Conservation (phyloP, 768 basidiomycete genomes). For the Hortiboletus flavorubellus region DNA sequence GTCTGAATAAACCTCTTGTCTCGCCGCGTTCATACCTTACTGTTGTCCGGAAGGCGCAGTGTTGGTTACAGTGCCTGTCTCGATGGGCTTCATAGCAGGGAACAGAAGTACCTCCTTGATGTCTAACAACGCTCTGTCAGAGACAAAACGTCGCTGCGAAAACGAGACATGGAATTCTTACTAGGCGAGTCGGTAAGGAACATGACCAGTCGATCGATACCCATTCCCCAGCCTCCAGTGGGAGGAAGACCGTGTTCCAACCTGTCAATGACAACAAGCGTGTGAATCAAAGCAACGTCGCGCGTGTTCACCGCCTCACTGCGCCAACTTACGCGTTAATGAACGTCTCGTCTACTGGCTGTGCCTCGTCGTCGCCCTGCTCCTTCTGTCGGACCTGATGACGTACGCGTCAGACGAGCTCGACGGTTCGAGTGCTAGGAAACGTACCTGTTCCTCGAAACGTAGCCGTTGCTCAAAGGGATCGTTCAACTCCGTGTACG, state of each 20-base stretch:
- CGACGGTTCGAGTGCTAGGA: neutral
- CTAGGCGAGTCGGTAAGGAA: conserved; percentile 97
- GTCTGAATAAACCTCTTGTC: conserved; percentile 22
- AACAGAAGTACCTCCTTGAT: conserved; percentile 97
- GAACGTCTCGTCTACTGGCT: conserved; percentile 94
- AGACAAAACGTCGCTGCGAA: neutral
- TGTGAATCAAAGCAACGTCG: neutral
- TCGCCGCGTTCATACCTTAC: conserved; percentile 19
- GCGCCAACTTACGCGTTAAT: conserved; percentile 75
- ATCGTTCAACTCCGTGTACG: conserved; percentile 99
- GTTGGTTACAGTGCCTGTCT: conserved; percentile 36
- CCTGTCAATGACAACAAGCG: conserved; percentile 42
- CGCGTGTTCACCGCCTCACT: neutral
- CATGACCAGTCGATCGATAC: conserved; percentile 96
- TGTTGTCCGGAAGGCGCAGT: conserved; percentile 27
- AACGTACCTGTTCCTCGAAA: conserved; percentile 85
- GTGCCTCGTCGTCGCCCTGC: conserved; percentile 96
- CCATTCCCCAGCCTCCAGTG: conserved; percentile 96
- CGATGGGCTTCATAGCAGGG: conserved; percentile 94
- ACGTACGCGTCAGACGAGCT: neutral
- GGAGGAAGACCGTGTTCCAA: conserved; percentile 97
- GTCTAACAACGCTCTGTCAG: conserved; percentile 43
- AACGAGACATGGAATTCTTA: conserved; percentile 34
- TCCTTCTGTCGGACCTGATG: conserved; percentile 84
- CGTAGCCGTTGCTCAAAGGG: conserved; percentile 93